phyloP scores from a whole-genome alignment of 768 basidiomycete species.

The Termitomyces sp. region DNA sequence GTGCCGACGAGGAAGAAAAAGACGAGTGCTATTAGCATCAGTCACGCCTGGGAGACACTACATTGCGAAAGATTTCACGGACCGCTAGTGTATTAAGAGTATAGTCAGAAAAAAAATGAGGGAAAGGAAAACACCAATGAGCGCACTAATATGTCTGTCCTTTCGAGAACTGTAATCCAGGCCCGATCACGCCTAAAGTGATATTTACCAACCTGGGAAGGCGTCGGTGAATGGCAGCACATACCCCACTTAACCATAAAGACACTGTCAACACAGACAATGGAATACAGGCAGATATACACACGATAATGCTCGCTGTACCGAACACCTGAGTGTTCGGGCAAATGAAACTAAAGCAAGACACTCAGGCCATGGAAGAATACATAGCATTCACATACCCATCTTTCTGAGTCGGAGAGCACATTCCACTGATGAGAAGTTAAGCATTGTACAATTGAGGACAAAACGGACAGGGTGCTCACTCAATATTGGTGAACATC shows the following conservation, averaged over 20 bases:
- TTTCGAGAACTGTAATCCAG: constrained; percentile 45
- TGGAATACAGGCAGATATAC: constrained; percentile 10
- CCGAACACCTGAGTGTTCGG: constrained; percentile 47
- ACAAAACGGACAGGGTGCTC: constrained; percentile 10
- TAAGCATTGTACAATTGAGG: neutral
- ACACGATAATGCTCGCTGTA: constrained; percentile 54
- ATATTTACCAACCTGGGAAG: neutral
- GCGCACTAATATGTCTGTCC: constrained; percentile 53
- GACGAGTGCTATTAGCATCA: constrained; percentile 36
- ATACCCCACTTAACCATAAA: constrained; percentile 17
- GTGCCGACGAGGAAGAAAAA: constrained; percentile 73
- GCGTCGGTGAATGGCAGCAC: neutral
- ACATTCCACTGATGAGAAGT: constrained; percentile 36
- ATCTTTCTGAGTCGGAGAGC: constrained; percentile 37
- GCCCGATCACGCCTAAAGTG: constrained; percentile 56
- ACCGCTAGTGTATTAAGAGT: neutral
- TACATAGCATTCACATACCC: constrained; percentile 18
- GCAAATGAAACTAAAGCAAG: constrained; percentile 37
- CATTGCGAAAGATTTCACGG: neutral
- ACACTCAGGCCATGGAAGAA: neutral
- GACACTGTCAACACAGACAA: constrained; percentile 3
- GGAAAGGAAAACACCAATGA: neutral
- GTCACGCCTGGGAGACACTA: neutral
- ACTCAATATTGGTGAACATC: constrained; percentile 56
- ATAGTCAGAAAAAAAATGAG: neutral